Evolutionary conservation across 1,284 basidiomycete genomes (phyloP), one percentile per base, ranked within the genome.

Genomic region (Kwoniella shivajii): DNA sequence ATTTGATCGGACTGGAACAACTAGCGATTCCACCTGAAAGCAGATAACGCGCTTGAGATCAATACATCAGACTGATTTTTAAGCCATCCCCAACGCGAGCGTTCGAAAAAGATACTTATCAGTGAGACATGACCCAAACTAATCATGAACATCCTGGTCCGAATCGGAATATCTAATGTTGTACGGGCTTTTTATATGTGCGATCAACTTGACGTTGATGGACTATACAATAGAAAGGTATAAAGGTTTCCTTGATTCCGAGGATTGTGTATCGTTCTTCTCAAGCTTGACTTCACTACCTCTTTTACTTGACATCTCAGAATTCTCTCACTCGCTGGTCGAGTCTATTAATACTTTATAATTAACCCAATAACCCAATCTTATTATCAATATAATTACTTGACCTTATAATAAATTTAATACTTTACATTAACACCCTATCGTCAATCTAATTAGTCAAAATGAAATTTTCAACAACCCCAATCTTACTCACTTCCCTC

Each of bases 381-480:
- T 39, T 39, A 39, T 16, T 7, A 39, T 39, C 5, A 7, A 39
- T 22, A 39, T 3, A 16, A 18, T n/a, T 39, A 38, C n/a, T n/a
- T n/a, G n/a, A n/a, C n/a, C n/a, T n/a, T n/a, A n/a, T n/a, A n/a
- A n/a, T n/a, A n/a, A n/a, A n/a, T n/a, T n/a, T 39, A 39, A 39
- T 20, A 39, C 37, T 18, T 37, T 33, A 34, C 34, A 29, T 29
- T 30, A 26, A 4, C 7, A 22, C 2, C 24, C 20, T 22, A 34
- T 14, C 30, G 14, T 33, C 26, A 24, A 20, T 22, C 26, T 18
- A 45, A 31, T 6, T 6, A 34, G 16, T 6, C 53, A 55, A 11
- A 6, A 59, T 59, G 57, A 59, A 55, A 39, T 54, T 59, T 49
- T 38, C 52, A 16, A 55, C 57, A 14, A 59, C 52, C 24, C 53